Evolutionary conservation across 148 eudicot genomes (phyloP).

Genomic region (Salicornia ramosissima): DNA sequence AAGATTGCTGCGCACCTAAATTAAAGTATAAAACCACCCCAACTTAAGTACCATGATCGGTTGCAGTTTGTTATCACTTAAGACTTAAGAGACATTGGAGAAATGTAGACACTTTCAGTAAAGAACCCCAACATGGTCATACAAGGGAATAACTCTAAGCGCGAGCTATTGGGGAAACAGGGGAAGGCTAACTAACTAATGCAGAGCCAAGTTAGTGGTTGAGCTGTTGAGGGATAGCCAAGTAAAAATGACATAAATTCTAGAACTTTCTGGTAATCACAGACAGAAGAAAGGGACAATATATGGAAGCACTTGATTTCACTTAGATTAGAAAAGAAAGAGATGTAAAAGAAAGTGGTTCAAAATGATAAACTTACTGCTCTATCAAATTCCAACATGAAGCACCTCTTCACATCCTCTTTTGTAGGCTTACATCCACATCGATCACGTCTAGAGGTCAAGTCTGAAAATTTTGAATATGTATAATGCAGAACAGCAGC

Average conservation of each 20-base stretch:
- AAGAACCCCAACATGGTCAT: no score
- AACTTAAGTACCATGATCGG: neutral
- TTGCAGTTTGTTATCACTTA: no score
- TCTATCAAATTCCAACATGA: slow-evolving; percentile 94
- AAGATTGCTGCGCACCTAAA: neutral
- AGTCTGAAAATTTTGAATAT: slow-evolving; percentile 77
- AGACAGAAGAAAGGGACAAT: neutral
- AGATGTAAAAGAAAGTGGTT: neutral
- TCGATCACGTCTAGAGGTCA: slow-evolving; percentile 91
- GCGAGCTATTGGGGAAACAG: neutral
- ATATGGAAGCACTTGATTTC: neutral
- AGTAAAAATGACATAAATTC: neutral
- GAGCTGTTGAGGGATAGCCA: neutral
- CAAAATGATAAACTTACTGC: slow-evolving; percentile 43
- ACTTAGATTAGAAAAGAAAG: slow-evolving; percentile 8
- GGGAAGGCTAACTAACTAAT: neutral
- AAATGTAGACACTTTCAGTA: no score
- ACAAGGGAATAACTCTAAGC: no score
- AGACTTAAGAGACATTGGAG: no score
- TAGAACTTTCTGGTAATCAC: neutral
- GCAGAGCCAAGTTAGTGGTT: neutral
- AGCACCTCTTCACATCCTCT: slow-evolving; percentile 91
- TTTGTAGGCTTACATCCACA: slow-evolving; percentile 98
- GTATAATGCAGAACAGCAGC: slow-evolving; percentile 94
- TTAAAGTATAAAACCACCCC: neutral